phyloP scores from a whole-genome alignment of 2,329 filamentous ascomycete genomes.

The Aspergillus transmontanensis region DNA sequence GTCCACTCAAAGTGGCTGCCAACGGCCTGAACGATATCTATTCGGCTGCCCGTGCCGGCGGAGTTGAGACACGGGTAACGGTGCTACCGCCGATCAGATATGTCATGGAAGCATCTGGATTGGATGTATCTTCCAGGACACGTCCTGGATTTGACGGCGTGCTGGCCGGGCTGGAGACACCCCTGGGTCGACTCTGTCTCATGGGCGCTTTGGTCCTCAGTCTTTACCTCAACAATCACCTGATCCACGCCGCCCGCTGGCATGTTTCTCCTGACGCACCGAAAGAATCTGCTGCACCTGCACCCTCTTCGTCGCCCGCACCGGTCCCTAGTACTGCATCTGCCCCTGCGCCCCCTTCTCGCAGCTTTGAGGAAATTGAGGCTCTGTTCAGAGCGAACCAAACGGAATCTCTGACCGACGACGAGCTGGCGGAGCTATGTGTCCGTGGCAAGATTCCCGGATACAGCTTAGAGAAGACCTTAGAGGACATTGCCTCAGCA shows the following conservation, averaged over 20 bases:
- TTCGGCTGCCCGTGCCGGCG: neutral
- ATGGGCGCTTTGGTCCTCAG: neutral
- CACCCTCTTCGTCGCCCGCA: neutral
- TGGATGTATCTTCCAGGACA: neutral
- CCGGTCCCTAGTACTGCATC: neutral
- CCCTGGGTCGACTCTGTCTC: neutral
- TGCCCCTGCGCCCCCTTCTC: neutral
- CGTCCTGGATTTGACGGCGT: neutral
- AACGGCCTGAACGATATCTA: neutral
- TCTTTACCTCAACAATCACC: conserved; percentile 3
- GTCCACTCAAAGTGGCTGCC: neutral
- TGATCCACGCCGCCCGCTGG: conserved; percentile 1
- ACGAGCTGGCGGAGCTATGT: conserved; percentile 81
- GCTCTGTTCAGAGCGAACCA: conserved; percentile 77
- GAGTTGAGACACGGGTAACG: neutral
- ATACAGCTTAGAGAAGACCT: conserved; percentile 90
- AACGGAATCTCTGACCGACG: conserved; percentile 74
- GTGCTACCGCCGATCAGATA: neutral
- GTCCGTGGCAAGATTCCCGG: conserved; percentile 90
- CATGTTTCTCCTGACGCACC: neutral
- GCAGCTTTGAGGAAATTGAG: conserved; percentile 67
- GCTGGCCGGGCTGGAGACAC: neutral
- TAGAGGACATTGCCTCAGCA: conserved; percentile 60
- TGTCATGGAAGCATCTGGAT: neutral
- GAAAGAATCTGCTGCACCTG: neutral